phyloP scores from a whole-genome alignment of 192 early-diverging fungal species.

The Coemansia sp. region DNA sequence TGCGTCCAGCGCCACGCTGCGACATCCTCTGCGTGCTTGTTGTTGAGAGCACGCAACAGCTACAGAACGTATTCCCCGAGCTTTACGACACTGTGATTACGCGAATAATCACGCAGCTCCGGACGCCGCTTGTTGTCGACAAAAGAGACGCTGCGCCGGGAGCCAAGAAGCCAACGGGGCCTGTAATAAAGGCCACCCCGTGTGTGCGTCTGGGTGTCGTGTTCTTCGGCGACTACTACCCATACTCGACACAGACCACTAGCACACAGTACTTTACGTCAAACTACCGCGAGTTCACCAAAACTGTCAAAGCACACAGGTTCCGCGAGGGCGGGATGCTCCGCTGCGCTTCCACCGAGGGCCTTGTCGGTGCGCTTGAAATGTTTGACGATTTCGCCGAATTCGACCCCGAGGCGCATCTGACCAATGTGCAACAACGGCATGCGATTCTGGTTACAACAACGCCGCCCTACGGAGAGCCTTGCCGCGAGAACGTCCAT shows the following conservation, averaged over 20 bases:
- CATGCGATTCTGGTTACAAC: conserved; percentile 47
- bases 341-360: conserved; percentile 48
- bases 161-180: conserved; percentile 8
- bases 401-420: conserved; percentile 45
- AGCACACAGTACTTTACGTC: conserved; percentile 55
- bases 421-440: conserved; percentile 48
- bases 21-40: conserved; percentile 55
- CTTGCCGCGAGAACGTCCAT: conserved; percentile 44
- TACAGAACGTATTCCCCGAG: conserved; percentile 43
- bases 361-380: conserved; percentile 50
- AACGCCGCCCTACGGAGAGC: conserved; percentile 46
- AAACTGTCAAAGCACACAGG: conserved; percentile 46
- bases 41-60: conserved; percentile 51
- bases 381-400: conserved; percentile 55
- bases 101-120: conserved; percentile 45
- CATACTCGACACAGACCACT: conserved; percentile 45
- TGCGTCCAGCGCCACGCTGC: conserved; percentile 46
- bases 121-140: conserved; percentile 38
- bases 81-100: conserved; percentile 50
- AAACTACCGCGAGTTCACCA: conserved; percentile 54
- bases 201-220: conserved; percentile 52
- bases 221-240: conserved; percentile 55
- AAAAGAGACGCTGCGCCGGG: background rate
- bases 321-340: conserved; percentile 50
- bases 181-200: conserved; percentile 44